Base-by-base conservation (phyloP, 345 rosid genomes). In the Heritiera littoralis region DNA sequence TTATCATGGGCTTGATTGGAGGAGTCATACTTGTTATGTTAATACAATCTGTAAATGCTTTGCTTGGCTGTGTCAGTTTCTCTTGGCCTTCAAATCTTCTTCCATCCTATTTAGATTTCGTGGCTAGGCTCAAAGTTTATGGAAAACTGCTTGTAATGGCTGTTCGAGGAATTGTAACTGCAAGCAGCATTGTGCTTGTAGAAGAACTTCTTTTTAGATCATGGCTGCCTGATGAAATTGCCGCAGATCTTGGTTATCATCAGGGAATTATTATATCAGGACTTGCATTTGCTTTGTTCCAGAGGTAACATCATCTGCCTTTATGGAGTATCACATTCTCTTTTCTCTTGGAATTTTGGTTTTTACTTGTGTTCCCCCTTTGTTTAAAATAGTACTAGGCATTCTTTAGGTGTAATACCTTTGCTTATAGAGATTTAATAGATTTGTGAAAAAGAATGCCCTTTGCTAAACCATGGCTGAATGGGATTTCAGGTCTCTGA, bases 191-290 rank as follows among this genome's bases (percentile, higher is more conserved):
- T 81, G 92, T 86, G 78, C 81, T 92, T 77, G 98, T 92, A 77
- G 98, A 93, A 84, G 98, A 95, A 85, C 67, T 95, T 82, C 87
- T 95, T 81, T 93, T 95, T 81, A 87, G 98, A 79, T 86, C 98
- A 51, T 93, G 98, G 98, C 80, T 95, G 83, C 93, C 91, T 69
- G 86, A 87, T 73, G 98, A 95, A 86, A 91, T 95, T 81, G 88
- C 93, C 14, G 59, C 86, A 41, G 98, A 95, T 77, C 85, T 90
- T 79, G 98, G 95, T 67, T 92, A 89, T 88, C 92, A 88, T 77
- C 83, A 49, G 80, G 95, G 93, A 84, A 84, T 90, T 72, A 87
- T 95, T 68, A 81, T 92, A 74, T 89, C 98, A 2, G 98, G 98
- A 79, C 88, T 95, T 67, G 83, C 82, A 59, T 95, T 87, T 86